Evolutionary conservation across 2,329 filamentous ascomycete species (phyloP), one percentile per base, ranked within the genome.

Genomic region (Microthyrium microscopicum): DNA sequence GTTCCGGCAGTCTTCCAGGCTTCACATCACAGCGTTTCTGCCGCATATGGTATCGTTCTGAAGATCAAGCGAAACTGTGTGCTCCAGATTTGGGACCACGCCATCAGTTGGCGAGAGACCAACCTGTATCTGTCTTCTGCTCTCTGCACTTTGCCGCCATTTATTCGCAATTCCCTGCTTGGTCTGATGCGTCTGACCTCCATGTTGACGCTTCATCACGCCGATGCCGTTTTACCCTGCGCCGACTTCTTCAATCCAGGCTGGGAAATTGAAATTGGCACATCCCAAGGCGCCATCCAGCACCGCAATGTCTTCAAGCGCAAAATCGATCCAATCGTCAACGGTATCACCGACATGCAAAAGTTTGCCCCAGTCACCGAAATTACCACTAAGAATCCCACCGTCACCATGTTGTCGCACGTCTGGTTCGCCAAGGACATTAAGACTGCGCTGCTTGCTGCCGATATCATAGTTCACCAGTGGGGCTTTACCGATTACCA

Each of bases 401-500:
- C 71, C 0, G 70, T 73, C 3, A 70, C 70, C 18, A 76, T 76
- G 71, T 48, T 76, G 31, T 75, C 70, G 16, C 70, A 76, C 40
- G 60, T 70, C 3, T 66, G 66, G 49, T 65, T 64, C 39, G 53
- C 53, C 40, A 76, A 76, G 46, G 71, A 75, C 40, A 71, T 76
- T 50, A 74, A 74, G 48, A 73, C 64, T 2, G 70, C 71, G 3
- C 61, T 76, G 17, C 54, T 74, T 4, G 69, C 71, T 5, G 70
- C 71, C 2, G 70, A 76, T 42, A 65, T 76, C 40, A 74, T 76
- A 40, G 63, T 73, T 41, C 74, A 76, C 45, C 61, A 70, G 42
- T 75, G 66, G 61, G 70, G 70, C n/a, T 74, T 76, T 50, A 63
- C 60, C 26, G 70, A 75, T 38, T 76, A 75, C 49, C 60, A 64